Percentiles rank a stretch among this genome's conserved stretches.
Conservation (phyloP, 805 yeast genomes). For the Candida rishiriensis region DNA sequence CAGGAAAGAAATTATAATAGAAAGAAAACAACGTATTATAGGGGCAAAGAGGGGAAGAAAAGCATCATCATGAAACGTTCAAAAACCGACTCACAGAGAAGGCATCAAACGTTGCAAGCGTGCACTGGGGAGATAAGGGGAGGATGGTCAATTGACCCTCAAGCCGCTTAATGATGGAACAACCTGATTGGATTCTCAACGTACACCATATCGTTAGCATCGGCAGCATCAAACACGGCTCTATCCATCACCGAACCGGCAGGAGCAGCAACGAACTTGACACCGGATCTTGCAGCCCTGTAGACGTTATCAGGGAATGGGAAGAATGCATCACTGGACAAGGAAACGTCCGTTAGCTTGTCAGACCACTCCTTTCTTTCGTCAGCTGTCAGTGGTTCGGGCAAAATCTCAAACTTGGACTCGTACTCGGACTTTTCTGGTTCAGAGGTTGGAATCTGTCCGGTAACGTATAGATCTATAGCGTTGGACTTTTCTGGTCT, state of each 20-base stretch:
- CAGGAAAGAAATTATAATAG: not conserved
- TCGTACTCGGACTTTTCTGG: conserved; percentile 93
- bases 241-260: conserved; percentile 97
- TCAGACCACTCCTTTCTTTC: conserved; percentile 87
- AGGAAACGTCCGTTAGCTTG: conserved; percentile 79
- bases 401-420: conserved; percentile 78
- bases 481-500: conserved; percentile 99
- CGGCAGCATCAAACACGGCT: conserved; percentile 95
- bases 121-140: no score
- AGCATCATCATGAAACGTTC: not conserved
- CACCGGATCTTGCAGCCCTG: conserved; percentile 97
- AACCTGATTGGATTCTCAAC: conserved; percentile 96
- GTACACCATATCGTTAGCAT: conserved; percentile 81
- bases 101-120: no score
- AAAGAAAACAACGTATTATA: not conserved
- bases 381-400: conserved; percentile 72
- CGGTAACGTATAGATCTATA: conserved; percentile 87
- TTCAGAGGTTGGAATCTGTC: conserved; percentile 85
- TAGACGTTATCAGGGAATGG: conserved; percentile 99
- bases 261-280: conserved; percentile 93
- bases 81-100: no score
- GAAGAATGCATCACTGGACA: conserved; percentile 98
- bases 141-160: not conserved
- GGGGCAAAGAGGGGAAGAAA: not conserved
- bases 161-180: conserved; percentile 85